These are phyloP conservation scores for Rhizophagus clarus DNA, from an alignment of 192 early-diverging fungal species.

Conservation along the genomic window DNA sequence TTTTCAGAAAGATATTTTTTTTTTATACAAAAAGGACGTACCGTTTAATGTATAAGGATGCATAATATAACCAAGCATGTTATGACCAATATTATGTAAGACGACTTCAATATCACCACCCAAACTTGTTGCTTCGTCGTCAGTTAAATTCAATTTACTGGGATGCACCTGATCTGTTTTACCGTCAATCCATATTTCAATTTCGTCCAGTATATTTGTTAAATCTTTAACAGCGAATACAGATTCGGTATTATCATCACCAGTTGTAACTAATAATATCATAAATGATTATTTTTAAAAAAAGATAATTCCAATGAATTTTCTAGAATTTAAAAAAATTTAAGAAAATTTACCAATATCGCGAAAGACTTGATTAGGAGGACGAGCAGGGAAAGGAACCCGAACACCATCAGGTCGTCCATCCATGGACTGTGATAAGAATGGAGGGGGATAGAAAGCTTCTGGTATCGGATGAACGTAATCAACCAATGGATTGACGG, in stretches of 20 bases:
- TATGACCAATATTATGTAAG: constrained; percentile 6
- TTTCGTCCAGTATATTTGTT: neutral
- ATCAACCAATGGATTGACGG: neutral
- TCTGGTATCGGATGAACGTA: constrained; percentile 1
- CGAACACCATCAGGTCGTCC: neutral
- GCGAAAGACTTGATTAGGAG: neutral
- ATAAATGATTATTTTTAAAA: neutral
- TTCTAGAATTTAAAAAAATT: neutral
- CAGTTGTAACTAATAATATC: neutral
- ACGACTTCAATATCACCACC: neutral
- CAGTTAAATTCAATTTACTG: neutral
- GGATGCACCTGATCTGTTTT: neutral
- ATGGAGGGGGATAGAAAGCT: constrained; percentile 1
- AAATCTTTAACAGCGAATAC: neutral
- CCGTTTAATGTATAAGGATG: constrained; percentile 6
- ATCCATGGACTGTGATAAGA: neutral
- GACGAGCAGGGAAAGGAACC: neutral
- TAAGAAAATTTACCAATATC: neutral
- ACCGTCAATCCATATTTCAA: neutral
- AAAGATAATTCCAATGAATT: neutral
- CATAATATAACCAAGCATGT: constrained; percentile 2
- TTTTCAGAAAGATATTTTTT: too few species aligned
- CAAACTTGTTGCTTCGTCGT: neutral
- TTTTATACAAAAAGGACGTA: neutral
- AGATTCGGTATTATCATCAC: neutral